A percentile compares a stretch with the other conserved stretches of the same genome.
These are phyloP conservation scores for Arachnomyces sp. DNA, from an alignment of 2,329 filamentous ascomycete species.

Conservation along the genomic window DNA sequence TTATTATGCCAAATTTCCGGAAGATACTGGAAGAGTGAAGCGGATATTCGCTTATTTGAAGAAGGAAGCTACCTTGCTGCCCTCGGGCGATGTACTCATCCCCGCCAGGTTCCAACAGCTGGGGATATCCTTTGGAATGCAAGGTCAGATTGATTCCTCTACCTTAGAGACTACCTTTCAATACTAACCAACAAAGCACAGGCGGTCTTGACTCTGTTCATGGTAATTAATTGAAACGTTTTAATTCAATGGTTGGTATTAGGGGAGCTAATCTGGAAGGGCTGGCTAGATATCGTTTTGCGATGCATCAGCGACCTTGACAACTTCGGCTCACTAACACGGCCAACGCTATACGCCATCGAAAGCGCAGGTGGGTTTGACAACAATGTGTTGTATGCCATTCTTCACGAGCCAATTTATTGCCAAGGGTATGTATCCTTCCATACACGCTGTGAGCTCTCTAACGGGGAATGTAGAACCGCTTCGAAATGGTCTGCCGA, in stretches of 20 bases:
- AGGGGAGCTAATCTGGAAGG: constrained; percentile 4
- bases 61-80: constrained; percentile 55
- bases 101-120: constrained; percentile 67
- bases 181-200: constrained; percentile 14
- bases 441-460: constrained; percentile 4
- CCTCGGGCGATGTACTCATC: constrained; percentile 66
- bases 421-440: constrained; percentile 52
- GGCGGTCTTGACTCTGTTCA: constrained; percentile 69
- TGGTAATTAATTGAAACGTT: constrained; percentile 27
- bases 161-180: constrained; percentile 9
- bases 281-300: constrained; percentile 52
- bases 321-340: constrained; percentile 66
- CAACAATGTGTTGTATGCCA: constrained; percentile 69
- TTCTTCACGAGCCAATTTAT: constrained; percentile 85
- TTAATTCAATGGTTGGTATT: constrained; percentile 1
- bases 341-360: constrained; percentile 60
- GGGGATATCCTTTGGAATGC: constrained; percentile 69
- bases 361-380: constrained; percentile 66
- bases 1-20: constrained; percentile 80
- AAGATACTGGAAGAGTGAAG: constrained; percentile 64
- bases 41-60: constrained; percentile 59
- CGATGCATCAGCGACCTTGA: constrained; percentile 65
- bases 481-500: constrained; percentile 69
- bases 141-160: constrained; percentile 45
- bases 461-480: constrained; percentile 31